Percentiles rank a stretch among this genome's conserved stretches.
phyloP scores from a whole-genome alignment of 352 stramenopile species.

The Vaucheria bursata region DNA sequence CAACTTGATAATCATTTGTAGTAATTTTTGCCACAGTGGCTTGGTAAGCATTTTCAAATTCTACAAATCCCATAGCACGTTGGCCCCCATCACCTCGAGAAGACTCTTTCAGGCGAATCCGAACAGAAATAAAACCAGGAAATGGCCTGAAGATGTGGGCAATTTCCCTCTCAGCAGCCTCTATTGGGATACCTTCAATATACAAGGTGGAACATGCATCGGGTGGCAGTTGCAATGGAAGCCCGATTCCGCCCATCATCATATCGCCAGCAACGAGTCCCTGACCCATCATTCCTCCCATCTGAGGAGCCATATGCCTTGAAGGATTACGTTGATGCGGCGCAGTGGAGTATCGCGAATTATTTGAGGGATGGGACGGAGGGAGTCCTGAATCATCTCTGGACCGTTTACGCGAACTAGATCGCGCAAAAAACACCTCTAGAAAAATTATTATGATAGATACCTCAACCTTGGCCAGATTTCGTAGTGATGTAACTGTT shows the following conservation, averaged over 20 bases:
- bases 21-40: background rate
- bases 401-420: background rate
- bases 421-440: conserved; percentile 4
- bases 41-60: background rate
- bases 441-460: background rate
- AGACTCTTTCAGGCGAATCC: conserved; percentile 1
- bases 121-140: conserved; percentile 3
- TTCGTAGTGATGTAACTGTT: background rate
- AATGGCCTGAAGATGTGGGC: conserved; percentile 48
- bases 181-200: conserved; percentile 29
- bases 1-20: background rate
- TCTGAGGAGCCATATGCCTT: too few relatives aligned
- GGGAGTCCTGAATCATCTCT: background rate
- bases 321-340: too few relatives aligned
- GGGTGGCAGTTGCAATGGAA: conserved; percentile 24
- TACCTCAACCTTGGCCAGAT: background rate
- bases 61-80: background rate
- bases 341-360: too few relatives aligned
- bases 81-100: background rate
- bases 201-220: conserved; percentile 41
- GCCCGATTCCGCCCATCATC: conserved; percentile 8
- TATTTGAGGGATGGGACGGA: too few relatives aligned
- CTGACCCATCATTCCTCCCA: background rate
- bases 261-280: background rate
- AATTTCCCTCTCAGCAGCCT: conserved; percentile 30